These are phyloP conservation scores for Vigna nakashimae DNA, from an alignment of 306 rosid genomes.

Conservation along the genomic window DNA sequence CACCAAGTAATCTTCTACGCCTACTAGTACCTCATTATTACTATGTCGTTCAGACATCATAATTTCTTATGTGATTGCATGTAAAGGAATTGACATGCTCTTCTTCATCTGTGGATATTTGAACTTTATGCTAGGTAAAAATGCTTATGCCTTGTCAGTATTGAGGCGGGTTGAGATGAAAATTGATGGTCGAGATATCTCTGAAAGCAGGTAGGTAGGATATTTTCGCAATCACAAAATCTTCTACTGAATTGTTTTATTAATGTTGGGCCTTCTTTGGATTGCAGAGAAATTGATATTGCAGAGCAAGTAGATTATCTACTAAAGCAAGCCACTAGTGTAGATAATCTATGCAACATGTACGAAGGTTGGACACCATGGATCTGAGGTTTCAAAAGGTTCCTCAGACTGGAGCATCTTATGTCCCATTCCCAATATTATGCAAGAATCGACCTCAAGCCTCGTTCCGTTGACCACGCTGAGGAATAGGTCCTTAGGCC, in stretches of 20 bases:
- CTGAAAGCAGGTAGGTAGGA: slow-evolving; percentile 83
- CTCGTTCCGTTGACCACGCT: slow-evolving; percentile 35
- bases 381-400: slow-evolving; percentile 75
- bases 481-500: slow-evolving; percentile 37
- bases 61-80: slow-evolving; percentile 21
- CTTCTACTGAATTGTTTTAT: slow-evolving; percentile 28
- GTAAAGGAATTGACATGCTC: slow-evolving; percentile 38
- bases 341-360: slow-evolving; percentile 96
- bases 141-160: slow-evolving; percentile 82
- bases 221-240: slow-evolving; percentile 43
- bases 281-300: slow-evolving; percentile 76
- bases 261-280: slow-evolving; percentile 45
- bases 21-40: slow-evolving; percentile 12
- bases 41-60: slow-evolving; percentile 26
- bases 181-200: slow-evolving; percentile 81
- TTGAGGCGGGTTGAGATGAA: slow-evolving; percentile 90
- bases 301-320: slow-evolving; percentile 93
- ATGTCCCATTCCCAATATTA: slow-evolving; percentile 37
- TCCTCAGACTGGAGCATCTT: slow-evolving; percentile 42
- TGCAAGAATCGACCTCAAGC: slow-evolving; percentile 38
- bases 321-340: slow-evolving; percentile 90
- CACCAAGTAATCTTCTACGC: neutral
- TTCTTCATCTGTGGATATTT: slow-evolving; percentile 34
- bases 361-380: slow-evolving; percentile 99
- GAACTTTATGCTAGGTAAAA: slow-evolving; percentile 65